A percentile compares a stretch with the other conserved stretches of the same genome.
Evolutionary conservation across 192 early-diverging fungal genomes (phyloP).

Genomic region (Chytriomyces sp.): DNA sequence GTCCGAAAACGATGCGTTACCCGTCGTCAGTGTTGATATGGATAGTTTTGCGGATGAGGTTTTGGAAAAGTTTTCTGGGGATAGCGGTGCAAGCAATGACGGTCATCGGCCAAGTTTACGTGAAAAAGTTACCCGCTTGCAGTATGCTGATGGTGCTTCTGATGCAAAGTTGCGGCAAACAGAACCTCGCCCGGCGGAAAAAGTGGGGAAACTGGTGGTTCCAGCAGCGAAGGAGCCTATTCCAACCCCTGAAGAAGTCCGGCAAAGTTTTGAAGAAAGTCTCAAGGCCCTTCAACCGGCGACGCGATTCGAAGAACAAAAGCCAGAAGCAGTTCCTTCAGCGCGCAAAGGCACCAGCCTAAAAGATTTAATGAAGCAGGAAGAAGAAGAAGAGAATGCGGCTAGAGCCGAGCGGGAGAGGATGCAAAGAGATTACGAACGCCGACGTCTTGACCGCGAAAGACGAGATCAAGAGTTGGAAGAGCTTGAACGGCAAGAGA

Average conservation of each 20-base stretch:
- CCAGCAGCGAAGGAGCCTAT: background rate
- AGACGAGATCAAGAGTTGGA: slow-evolving; percentile 34
- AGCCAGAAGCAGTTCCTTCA: background rate
- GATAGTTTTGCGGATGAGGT: slow-evolving; percentile 12
- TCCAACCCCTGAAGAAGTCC: slow-evolving; percentile 4
- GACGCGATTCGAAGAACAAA: too few species aligned
- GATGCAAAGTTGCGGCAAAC: background rate
- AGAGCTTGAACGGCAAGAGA: slow-evolving; percentile 29
- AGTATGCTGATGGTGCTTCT: too few species aligned
- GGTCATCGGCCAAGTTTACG: too few species aligned
- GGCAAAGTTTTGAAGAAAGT: slow-evolving; percentile 2
- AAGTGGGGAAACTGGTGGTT: background rate
- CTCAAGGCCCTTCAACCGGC: background rate
- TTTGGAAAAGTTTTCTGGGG: background rate
- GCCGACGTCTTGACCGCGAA: slow-evolving; percentile 22
- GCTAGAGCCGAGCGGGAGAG: slow-evolving; percentile 6
- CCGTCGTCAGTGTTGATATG: background rate
- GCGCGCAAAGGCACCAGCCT: background rate
- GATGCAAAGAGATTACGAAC: slow-evolving; percentile 20
- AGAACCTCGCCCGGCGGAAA: background rate
- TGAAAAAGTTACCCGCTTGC: too few species aligned
- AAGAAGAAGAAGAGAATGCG: slow-evolving; percentile 28
- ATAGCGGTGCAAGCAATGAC: background rate
- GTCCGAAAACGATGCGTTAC: background rate
- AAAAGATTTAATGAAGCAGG: slow-evolving; percentile 1